These are phyloP conservation scores for Diaporthe sp. DNA, from an alignment of 2,329 filamentous ascomycete species.

Conservation along the genomic window DNA sequence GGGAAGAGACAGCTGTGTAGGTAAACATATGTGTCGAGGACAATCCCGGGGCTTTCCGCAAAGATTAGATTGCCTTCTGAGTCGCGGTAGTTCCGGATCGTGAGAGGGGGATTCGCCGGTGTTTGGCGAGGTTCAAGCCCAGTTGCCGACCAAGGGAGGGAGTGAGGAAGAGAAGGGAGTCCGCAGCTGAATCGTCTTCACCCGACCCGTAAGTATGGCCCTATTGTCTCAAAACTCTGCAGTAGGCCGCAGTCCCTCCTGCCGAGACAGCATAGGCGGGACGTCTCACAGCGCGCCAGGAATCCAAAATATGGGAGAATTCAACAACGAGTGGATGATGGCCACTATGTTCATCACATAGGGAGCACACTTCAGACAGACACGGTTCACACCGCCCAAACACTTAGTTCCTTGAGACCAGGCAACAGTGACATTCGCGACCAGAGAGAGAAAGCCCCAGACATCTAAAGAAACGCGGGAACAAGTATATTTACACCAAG, in stretches of 20 bases:
- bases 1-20: neutral
- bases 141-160: constrained; percentile 3
- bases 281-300: neutral
- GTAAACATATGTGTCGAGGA: neutral
- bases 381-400: neutral
- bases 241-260: neutral
- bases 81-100: constrained; percentile 9
- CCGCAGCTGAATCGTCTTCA: too few species aligned
- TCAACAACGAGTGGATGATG: neutral
- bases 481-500: constrained; percentile 1
- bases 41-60: neutral
- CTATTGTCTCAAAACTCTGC: constrained; percentile 11
- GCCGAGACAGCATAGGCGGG: constrained; percentile 12
- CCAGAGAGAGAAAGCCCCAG: too few species aligned
- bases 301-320: neutral
- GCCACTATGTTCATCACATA: neutral
- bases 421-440: too few species aligned
- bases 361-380: neutral
- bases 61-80: constrained; percentile 2
- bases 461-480: neutral
- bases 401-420: too few species aligned
- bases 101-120: neutral
- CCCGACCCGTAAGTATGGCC: too few species aligned
- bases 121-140: neutral
- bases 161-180: neutral